Conservation (phyloP, 495 filamentous ascomycete species). For the Achaetomiella virescens region DNA sequence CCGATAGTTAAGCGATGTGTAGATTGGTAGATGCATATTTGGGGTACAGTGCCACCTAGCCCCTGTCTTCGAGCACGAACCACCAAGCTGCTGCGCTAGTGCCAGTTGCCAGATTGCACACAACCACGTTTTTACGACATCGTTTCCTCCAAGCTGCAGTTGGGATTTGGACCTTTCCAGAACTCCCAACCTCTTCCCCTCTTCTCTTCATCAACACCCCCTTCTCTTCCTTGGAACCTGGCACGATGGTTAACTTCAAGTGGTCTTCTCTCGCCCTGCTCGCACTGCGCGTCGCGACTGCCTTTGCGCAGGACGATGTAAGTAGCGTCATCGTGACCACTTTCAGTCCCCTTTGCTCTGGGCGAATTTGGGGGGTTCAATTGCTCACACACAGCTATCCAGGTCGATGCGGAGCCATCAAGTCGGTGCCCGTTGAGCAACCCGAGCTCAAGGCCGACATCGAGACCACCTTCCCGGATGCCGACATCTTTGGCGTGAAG, state of each 20-base stretch:
- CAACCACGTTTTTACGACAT: slow-evolving; percentile 15
- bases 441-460: slow-evolving; percentile 67
- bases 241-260: slow-evolving; percentile 67
- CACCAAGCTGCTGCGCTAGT: slow-evolving; percentile 1
- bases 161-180: slow-evolving; percentile 2
- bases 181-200: slow-evolving; percentile 13
- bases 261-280: slow-evolving; percentile 65
- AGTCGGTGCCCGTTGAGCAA: slow-evolving; percentile 38
- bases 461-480: slow-evolving; percentile 72
- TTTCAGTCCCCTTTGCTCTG: background rate
- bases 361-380: background rate
- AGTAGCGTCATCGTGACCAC: slow-evolving; percentile 27
- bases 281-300: slow-evolving; percentile 60
- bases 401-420: slow-evolving; percentile 15
- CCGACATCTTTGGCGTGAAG: slow-evolving; percentile 92
- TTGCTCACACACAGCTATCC: slow-evolving; percentile 1
- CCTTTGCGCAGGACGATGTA: slow-evolving; percentile 57
- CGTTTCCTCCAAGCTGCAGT: slow-evolving; percentile 4
- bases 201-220: slow-evolving; percentile 15
- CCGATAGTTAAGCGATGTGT: background rate
- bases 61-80: background rate
- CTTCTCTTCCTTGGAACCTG: slow-evolving; percentile 18
- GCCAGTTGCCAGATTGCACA: slow-evolving; percentile 25
- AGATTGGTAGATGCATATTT: slow-evolving; percentile 18
- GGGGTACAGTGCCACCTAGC: slow-evolving; percentile 3